phyloP scores from a whole-genome alignment of 2,329 filamentous ascomycete species.

The Rutstroemia sp. region DNA sequence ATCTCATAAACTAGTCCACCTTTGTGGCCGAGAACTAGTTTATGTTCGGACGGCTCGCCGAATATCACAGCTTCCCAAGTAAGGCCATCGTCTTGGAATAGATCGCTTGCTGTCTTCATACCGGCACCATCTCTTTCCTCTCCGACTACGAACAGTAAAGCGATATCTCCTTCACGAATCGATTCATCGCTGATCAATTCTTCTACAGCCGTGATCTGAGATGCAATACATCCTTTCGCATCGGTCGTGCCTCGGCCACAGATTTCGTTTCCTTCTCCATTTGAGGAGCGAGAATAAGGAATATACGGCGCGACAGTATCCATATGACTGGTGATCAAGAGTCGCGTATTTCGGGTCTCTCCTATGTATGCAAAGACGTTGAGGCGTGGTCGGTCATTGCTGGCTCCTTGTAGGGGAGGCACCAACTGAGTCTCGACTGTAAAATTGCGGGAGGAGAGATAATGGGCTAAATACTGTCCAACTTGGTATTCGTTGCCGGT shows the following conservation, averaged over 20 bases:
- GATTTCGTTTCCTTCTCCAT: constrained; percentile 37
- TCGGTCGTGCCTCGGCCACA: constrained; percentile 66
- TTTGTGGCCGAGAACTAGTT: constrained; percentile 84
- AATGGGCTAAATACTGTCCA: background rate
- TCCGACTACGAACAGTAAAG: constrained; percentile 63
- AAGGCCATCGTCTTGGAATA: constrained; percentile 28
- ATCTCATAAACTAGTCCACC: constrained; percentile 64
- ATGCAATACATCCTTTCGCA: constrained; percentile 60
- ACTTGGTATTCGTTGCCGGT: background rate
- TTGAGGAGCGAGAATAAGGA: constrained; percentile 22
- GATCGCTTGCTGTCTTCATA: constrained; percentile 54
- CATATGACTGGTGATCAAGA: constrained; percentile 54
- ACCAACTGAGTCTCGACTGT: background rate
- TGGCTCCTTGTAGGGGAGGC: background rate
- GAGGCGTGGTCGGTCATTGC: constrained; percentile 21
- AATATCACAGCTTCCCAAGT: constrained; percentile 67
- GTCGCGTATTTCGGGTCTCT: constrained; percentile 37
- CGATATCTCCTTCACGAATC: constrained; percentile 37
- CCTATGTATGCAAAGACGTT: constrained; percentile 55
- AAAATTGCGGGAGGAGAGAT: constrained; percentile 1
- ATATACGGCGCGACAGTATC: constrained; percentile 48
- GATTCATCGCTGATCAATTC: constrained; percentile 37
- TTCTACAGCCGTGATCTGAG: constrained; percentile 62
- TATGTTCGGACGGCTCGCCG: constrained; percentile 82
- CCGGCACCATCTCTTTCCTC: constrained; percentile 79